Conservation (phyloP, 116 monocot genomes). For the Dioscorea cayenensis region DNA sequence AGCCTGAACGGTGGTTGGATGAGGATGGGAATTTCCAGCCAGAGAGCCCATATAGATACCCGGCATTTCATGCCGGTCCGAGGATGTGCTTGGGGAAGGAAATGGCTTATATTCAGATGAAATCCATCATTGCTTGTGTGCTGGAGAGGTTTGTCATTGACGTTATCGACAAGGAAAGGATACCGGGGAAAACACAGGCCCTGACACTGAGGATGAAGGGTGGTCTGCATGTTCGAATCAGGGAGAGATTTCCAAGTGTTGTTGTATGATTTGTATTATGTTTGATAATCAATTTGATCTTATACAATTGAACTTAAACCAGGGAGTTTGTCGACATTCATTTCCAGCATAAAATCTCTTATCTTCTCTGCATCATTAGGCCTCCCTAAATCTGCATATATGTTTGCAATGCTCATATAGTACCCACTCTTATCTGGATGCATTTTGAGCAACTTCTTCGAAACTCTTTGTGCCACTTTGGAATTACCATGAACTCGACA, state of each 20-base stretch:
- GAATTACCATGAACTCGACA: constrained; percentile 35
- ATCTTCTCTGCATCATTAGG: constrained; percentile 23
- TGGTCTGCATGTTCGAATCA: neutral
- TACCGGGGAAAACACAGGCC: constrained; percentile 5
- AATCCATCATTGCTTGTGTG: constrained; percentile 14
- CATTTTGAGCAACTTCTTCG: constrained; percentile 18
- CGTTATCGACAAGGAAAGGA: neutral
- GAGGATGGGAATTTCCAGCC: constrained; percentile 8
- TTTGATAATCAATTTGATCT: too few species aligned
- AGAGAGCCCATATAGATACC: constrained; percentile 2
- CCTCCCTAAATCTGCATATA: constrained; percentile 19
- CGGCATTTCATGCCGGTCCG: constrained; percentile 6
- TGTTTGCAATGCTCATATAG: constrained; percentile 31
- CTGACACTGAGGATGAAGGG: constrained; percentile 20
- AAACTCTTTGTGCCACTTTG: constrained; percentile 23
- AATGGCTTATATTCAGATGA: constrained; percentile 32
- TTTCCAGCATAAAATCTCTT: constrained; percentile 22
- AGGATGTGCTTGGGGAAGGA: constrained; percentile 23
- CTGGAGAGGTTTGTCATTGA: constrained; percentile 16
- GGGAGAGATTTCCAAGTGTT: neutral
- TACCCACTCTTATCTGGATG: constrained; percentile 35
- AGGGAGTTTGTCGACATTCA: constrained; percentile 24
- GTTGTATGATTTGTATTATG: neutral
- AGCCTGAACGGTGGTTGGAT: constrained; percentile 2
- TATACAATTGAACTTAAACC: constrained; percentile 19